phyloP scores from a whole-genome alignment of 345 rosid species.

The Nephelium lappaceum region DNA sequence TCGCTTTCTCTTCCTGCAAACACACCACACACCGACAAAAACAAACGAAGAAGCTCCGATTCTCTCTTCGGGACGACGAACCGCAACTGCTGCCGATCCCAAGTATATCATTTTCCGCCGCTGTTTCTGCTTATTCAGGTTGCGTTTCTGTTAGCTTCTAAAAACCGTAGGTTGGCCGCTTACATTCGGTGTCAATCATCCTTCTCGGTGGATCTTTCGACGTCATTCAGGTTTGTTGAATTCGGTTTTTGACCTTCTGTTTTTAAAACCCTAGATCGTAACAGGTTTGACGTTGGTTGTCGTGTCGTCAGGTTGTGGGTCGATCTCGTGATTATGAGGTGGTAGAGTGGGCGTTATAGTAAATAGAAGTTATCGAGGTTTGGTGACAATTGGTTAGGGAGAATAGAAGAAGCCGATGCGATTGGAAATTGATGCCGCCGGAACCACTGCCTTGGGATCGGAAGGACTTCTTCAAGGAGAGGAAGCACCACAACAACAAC shows the following conservation, averaged over 20 bases:
- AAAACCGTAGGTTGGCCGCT: neutral
- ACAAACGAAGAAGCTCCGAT: constrained; percentile 12
- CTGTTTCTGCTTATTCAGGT: constrained; percentile 1
- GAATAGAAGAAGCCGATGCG: constrained; percentile 44
- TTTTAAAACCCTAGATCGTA: constrained; percentile 18
- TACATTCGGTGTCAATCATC: constrained; percentile 1
- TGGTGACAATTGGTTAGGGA: neutral
- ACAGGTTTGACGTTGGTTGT: constrained; percentile 7
- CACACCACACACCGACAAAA: constrained; percentile 23
- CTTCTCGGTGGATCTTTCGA: neutral
- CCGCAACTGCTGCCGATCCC: neutral
- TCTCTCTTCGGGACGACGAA: neutral
- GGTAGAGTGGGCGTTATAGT: too few relatives aligned
- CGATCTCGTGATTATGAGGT: neutral
- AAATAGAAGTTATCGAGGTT: too few relatives aligned
- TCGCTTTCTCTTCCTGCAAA: constrained; percentile 38
- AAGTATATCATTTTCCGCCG: neutral
- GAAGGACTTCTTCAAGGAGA: constrained; percentile 80
- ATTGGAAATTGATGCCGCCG: constrained; percentile 82
- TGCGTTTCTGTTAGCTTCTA: neutral
- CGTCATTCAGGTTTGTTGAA: neutral
- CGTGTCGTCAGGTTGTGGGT: neutral
- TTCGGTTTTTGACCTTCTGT: neutral
- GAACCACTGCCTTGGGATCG: constrained; percentile 93
- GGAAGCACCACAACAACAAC: constrained; percentile 48